Evolutionary conservation across 1,284 basidiomycete genomes (phyloP).

Genomic region (Sanghuangporus sanghuang): DNA sequence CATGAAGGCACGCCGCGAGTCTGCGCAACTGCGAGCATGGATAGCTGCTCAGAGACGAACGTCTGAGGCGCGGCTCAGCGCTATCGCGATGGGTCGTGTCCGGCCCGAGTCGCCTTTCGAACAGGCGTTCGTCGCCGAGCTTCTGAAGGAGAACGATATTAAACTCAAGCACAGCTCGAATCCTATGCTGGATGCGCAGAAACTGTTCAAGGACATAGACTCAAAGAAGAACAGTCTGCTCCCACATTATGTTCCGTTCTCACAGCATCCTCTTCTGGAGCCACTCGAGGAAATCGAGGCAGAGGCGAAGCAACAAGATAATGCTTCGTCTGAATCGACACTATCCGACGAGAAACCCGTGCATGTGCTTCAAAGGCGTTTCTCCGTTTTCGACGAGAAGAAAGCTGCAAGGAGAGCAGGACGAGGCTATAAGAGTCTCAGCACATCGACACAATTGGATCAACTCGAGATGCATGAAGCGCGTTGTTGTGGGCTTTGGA

Average conservation of each 20-base stretch:
- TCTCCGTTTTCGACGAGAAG: conserved; percentile 7
- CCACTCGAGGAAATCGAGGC: conserved; percentile 5
- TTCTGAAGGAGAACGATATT: conserved; percentile 3
- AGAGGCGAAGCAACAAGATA: not conserved
- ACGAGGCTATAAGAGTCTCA: not conserved
- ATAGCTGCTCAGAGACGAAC: not conserved
- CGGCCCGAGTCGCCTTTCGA: not conserved
- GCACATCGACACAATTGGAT: not conserved
- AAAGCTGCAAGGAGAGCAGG: conserved; percentile 10
- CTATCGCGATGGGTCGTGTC: not conserved
- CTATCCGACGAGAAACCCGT: not conserved
- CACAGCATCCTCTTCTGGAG: not conserved
- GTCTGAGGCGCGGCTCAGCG: not conserved
- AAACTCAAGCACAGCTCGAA: conserved; percentile 4
- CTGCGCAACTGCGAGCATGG: conserved; percentile 2
- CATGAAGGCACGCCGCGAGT: conserved; percentile 2
- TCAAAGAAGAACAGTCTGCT: not conserved
- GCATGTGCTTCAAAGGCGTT: not conserved
- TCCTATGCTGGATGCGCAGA: conserved; percentile 1
- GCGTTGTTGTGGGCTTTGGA: not conserved
- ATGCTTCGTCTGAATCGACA: not conserved
- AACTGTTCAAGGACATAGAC: not conserved
- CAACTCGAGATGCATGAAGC: not conserved
- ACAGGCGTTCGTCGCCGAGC: conserved; percentile 6
- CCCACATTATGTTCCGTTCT: conserved; percentile 6